These are phyloP conservation scores for Marvania coccoides DNA, from an alignment of 139 green algal genomes.

Conservation along the genomic window DNA sequence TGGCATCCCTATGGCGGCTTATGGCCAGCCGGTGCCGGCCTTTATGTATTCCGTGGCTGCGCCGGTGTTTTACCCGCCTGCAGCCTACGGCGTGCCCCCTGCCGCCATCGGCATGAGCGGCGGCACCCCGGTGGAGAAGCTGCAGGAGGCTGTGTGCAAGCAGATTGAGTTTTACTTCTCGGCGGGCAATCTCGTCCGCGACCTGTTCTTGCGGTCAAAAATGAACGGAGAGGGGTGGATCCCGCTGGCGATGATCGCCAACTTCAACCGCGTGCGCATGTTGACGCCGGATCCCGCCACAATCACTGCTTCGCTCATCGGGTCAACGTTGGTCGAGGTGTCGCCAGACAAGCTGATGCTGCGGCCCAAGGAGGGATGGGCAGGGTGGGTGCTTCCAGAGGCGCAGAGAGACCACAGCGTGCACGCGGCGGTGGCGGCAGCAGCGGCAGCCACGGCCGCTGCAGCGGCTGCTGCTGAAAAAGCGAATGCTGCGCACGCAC, in stretches of 20 bases:
- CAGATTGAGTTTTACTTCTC: constrained; percentile 98
- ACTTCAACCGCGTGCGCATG: constrained; percentile 91
- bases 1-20: background rate
- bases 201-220: constrained; percentile 91
- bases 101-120: constrained; percentile 17
- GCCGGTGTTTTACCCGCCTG: constrained; percentile 68
- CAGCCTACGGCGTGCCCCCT: constrained; percentile 34
- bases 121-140: constrained; percentile 12
- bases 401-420: constrained; percentile 41
- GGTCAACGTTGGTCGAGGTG: constrained; percentile 43
- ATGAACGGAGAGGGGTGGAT: constrained; percentile 94
- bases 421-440: constrained; percentile 9
- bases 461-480: background rate
- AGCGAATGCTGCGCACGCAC: background rate
- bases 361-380: constrained; percentile 40
- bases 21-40: background rate
- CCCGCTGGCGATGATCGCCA: constrained; percentile 64
- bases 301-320: constrained; percentile 41
- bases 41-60: constrained; percentile 27
- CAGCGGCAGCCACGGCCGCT: background rate
- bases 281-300: constrained; percentile 76
- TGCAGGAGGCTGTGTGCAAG: constrained; percentile 50
- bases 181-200: constrained; percentile 85
- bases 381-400: constrained; percentile 67
- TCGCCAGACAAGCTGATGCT: constrained; percentile 44